Evolutionary conservation across 2,329 filamentous ascomycete genomes (phyloP), one percentile per base, ranked within the genome.

Genomic region (Aaosphaeria pasadenensis): DNA sequence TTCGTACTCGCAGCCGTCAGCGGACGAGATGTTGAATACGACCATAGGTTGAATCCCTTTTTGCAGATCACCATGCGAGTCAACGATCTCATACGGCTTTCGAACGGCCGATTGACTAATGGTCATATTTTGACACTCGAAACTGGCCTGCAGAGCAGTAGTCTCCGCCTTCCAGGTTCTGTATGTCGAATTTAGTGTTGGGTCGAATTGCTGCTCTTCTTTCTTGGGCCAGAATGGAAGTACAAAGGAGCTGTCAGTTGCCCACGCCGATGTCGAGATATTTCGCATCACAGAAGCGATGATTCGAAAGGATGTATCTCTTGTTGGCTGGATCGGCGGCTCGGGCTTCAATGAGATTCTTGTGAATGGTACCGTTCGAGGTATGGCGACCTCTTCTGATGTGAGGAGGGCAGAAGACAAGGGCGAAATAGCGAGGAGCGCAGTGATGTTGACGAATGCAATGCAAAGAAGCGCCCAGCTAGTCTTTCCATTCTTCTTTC

Each of bases 231-330:
- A 64, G 28, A 63, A 57, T 0, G 62, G 62, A 4, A 60, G 42
- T 5, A 60, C 47, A 0, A 55, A 54, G 43, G 60, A 63, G 3
- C 55, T 33, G 40, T 65, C 54, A 1, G 56, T 56, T 11, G 63
- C 57, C 62, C 62, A 66, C 0, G 59, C 56, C 0, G 62, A 64
- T 4, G 62, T 66, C 5, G 60, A 56, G 0, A 60, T 53, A 45
- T 62, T 60, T 13, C 58, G 59, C 0, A 66, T 40, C 1, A 62
- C 44, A 39, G 59, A 55, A 5, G 56, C 50, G 13, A 62, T 57
- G 0, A 56, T 56, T 3, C 60, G 57, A 17, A 66, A 62, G 29
- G 60, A 52, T 0, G 58, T 59, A 2, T 55, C 55, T 40, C 59
- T 51, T 11, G 39, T 40, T 9, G 39, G 17, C 9, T 40, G 9